Evolutionary conservation across 768 basidiomycete species (phyloP).

Genomic region (Xanthoconium purpureum): DNA sequence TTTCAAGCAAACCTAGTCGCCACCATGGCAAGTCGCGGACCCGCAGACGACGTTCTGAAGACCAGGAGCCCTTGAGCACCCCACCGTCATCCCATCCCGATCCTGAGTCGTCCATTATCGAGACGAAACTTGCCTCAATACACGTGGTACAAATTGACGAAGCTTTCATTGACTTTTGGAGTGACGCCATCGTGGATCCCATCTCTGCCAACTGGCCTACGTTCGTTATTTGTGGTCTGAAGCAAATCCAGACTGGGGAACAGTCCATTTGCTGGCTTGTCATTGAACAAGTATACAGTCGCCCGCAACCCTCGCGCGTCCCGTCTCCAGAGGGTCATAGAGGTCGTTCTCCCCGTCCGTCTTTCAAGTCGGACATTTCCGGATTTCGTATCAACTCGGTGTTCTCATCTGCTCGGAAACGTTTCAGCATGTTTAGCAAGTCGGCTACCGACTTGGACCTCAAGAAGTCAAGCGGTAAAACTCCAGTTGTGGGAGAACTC

Average conservation of each 20-base stretch:
- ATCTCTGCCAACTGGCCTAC: slow-evolving; percentile 62
- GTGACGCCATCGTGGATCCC: slow-evolving; percentile 68
- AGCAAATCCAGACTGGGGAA: slow-evolving; percentile 28
- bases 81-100: slow-evolving; percentile 21
- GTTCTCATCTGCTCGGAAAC: slow-evolving; percentile 52
- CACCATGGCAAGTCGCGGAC: slow-evolving; percentile 29
- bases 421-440: slow-evolving; percentile 59
- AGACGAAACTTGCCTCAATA: slow-evolving; percentile 39
- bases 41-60: slow-evolving; percentile 23
- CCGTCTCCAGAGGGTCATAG: slow-evolving; percentile 26
- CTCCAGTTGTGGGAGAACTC: slow-evolving; percentile 58
- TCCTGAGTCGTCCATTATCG: slow-evolving; percentile 17
- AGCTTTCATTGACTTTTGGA: slow-evolving; percentile 82
- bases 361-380: slow-evolving; percentile 42
- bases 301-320: slow-evolving; percentile 30
- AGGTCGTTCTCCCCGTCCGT: slow-evolving; percentile 42
- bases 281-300: slow-evolving; percentile 58
- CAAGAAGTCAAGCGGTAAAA: slow-evolving; percentile 35
- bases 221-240: slow-evolving; percentile 71
- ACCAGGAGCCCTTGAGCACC: slow-evolving; percentile 8
- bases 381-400: slow-evolving; percentile 38
- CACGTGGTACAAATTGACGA: slow-evolving; percentile 64
- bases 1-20: slow-evolving; percentile 36
- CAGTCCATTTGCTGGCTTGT: slow-evolving; percentile 58
- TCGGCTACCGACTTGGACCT: slow-evolving; percentile 17